Percentiles rank a stretch among this genome's conserved stretches.
phyloP scores from a whole-genome alignment of 345 rosid species.

The Aquilaria sinensis region DNA sequence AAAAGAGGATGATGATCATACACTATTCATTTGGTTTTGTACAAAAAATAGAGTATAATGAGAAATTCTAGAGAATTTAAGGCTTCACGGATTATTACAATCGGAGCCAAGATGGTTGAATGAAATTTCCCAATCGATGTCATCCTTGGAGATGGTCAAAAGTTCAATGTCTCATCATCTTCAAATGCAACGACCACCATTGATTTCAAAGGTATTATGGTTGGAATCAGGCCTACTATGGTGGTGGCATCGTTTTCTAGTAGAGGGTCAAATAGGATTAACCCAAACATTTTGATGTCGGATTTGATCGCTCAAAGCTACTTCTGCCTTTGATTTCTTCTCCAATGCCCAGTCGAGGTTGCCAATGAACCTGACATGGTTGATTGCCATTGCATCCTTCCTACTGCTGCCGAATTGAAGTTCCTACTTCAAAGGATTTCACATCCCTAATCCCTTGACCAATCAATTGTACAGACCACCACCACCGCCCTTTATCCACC shows the following conservation, averaged over 20 bases:
- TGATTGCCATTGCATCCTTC: too few species aligned
- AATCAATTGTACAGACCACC: too few species aligned
- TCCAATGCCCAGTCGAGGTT: too few species aligned
- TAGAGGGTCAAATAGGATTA: slow-evolving; percentile 66
- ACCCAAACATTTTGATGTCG: slow-evolving; percentile 69
- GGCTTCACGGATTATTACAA: slow-evolving; percentile 68
- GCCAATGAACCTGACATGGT: too few species aligned
- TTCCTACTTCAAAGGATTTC: too few species aligned
- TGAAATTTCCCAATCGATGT: slow-evolving; percentile 68
- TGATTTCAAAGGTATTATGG: slow-evolving; percentile 57
- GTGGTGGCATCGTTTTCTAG: slow-evolving; percentile 82
- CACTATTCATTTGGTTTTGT: too few species aligned
- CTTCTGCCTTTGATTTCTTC: too few species aligned
- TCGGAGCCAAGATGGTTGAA: slow-evolving; percentile 75
- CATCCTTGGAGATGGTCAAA: slow-evolving; percentile 48
- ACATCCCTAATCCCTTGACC: too few species aligned
- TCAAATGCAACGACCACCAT: slow-evolving; percentile 47
- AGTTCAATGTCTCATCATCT: slow-evolving; percentile 31
- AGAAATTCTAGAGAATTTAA: not conserved
- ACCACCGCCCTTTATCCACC: too few species aligned
- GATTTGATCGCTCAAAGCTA: slow-evolving; percentile 57
- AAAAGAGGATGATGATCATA: not conserved
- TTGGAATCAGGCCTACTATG: slow-evolving; percentile 75
- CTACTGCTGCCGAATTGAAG: too few species aligned
- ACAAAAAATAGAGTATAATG: too few species aligned